Base-by-base conservation (phyloP, 169 alveolate genomes). In the Babesia sp. region DNA sequence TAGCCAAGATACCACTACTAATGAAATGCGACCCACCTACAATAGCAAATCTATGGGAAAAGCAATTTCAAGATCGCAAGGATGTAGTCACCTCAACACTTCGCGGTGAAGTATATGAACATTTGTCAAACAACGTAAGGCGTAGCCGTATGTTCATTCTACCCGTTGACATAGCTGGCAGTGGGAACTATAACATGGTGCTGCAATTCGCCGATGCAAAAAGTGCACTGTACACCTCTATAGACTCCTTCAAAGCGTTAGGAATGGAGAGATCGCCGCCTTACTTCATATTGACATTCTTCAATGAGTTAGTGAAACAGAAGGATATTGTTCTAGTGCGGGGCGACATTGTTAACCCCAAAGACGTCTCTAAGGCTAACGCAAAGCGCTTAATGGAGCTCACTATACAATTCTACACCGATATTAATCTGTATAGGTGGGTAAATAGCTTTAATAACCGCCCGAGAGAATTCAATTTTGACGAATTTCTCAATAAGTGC, bases 401-500 rank as follows among this genome's bases (percentile, higher is more conserved):
- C 31, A 63, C 81, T 9, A 41, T 77, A n/a, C 56, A 31, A 26
- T 77, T 77, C 24, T 77, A 77, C 71, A 50, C 72, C 2, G 86
- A 77, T 41, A 46, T 77, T 16, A 77, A 77, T 26, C 64, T 77
- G 8, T 77, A 59, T 56, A 24, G 57, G n/a, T 77, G 86, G 86
- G 86, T 77, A 8, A 57, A 64, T 11, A 0, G 44, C 11, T 77
- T 77, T 29, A 77, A 77, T 22, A n/a, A 55, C 48, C 46, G 67
- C 0, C 57, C 86, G 7, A 39, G 67, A 12, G 73, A 77, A 11
- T 77, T 77, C 64, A 33, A 50, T 1, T 77, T 46, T 29, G 64
- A 63, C n/a, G 74, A 77, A 0, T 77, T 61, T 33, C 26, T 26
- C 28, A 20, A 56, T 0, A 31, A 41, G 24, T 59, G 70, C 72